These are phyloP conservation scores for Xylaria grammica DNA, from an alignment of 495 filamentous ascomycete genomes.

Conservation along the genomic window DNA sequence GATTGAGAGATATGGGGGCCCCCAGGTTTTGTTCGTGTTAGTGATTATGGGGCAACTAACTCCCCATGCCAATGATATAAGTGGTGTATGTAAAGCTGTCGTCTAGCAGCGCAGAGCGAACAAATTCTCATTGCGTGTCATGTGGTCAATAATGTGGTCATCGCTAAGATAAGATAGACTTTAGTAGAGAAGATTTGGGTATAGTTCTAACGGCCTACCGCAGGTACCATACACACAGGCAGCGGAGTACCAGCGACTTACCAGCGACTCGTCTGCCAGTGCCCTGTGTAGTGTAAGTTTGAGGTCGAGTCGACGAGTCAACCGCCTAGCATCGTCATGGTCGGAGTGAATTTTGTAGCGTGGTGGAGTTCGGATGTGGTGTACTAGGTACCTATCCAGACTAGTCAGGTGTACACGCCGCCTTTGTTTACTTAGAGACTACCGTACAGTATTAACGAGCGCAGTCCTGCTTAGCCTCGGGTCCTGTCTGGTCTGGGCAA, in stretches of 20 bases:
- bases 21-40: conserved; percentile 3
- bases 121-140: neutral
- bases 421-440: too few relatives aligned
- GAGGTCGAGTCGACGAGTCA: too few relatives aligned
- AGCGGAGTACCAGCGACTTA: too few relatives aligned
- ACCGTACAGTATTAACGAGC: too few relatives aligned
- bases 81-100: too few relatives aligned
- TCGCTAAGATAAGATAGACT: neutral
- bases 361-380: neutral
- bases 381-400: too few relatives aligned
- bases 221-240: too few relatives aligned
- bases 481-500: too few relatives aligned
- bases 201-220: neutral
- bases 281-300: too few relatives aligned
- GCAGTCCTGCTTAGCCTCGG: conserved; percentile 3
- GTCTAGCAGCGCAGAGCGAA: neutral
- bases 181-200: neutral
- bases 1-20: conserved; percentile 12
- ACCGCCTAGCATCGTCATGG: neutral
- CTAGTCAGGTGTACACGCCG: too few relatives aligned
- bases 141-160: neutral
- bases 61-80: conserved; percentile 1
- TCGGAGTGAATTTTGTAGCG: neutral
- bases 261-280: too few relatives aligned
- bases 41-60: neutral